Conservation (phyloP, 352 stramenopile species). For the Phytophthora lateralis region DNA sequence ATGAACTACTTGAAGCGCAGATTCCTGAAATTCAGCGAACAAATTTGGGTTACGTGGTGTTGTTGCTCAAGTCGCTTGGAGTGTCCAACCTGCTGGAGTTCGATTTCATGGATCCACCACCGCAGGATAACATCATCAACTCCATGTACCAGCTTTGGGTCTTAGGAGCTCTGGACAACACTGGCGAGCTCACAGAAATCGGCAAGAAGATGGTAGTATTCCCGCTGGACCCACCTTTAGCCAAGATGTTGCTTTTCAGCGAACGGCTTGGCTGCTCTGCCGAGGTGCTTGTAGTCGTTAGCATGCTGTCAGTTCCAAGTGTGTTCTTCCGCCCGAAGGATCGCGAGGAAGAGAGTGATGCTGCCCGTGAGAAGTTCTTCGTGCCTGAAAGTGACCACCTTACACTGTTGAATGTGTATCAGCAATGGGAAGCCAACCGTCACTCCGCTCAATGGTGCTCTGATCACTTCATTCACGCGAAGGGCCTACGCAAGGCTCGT, state of each 20-base stretch:
- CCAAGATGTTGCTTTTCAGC: slow-evolving; percentile 97
- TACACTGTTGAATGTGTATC: slow-evolving; percentile 97
- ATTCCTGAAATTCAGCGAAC: slow-evolving; percentile 98
- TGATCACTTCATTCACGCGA: slow-evolving; percentile 98
- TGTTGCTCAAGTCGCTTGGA: slow-evolving; percentile 98
- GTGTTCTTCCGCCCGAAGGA: slow-evolving; percentile 98
- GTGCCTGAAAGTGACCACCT: slow-evolving; percentile 98
- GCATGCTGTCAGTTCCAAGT: slow-evolving; percentile 97
- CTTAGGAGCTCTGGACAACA: slow-evolving; percentile 97
- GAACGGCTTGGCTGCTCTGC: slow-evolving; percentile 93
- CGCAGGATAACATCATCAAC: slow-evolving; percentile 96
- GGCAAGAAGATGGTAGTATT: slow-evolving; percentile 99
- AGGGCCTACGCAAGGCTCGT: slow-evolving; percentile 91
- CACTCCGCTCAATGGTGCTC: slow-evolving; percentile 95
- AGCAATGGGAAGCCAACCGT: slow-evolving; percentile 94
- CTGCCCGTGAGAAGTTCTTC: slow-evolving; percentile 98
- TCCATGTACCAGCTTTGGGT: slow-evolving; percentile 99
- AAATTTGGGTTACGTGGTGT: slow-evolving; percentile 97
- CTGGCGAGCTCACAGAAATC: slow-evolving; percentile 95
- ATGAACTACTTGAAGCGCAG: slow-evolving; percentile 97
- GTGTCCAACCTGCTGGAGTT: slow-evolving; percentile 97
- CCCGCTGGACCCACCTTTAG: slow-evolving; percentile 95
- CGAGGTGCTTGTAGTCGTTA: slow-evolving; percentile 97
- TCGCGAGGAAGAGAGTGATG: slow-evolving; percentile 97
- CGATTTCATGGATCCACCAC: slow-evolving; percentile 99